Percentiles rank a stretch among this genome's conserved stretches.
These are phyloP conservation scores for Catunica adiposa DNA, from an alignment of 2,329 filamentous ascomycete species.

Conservation along the genomic window DNA sequence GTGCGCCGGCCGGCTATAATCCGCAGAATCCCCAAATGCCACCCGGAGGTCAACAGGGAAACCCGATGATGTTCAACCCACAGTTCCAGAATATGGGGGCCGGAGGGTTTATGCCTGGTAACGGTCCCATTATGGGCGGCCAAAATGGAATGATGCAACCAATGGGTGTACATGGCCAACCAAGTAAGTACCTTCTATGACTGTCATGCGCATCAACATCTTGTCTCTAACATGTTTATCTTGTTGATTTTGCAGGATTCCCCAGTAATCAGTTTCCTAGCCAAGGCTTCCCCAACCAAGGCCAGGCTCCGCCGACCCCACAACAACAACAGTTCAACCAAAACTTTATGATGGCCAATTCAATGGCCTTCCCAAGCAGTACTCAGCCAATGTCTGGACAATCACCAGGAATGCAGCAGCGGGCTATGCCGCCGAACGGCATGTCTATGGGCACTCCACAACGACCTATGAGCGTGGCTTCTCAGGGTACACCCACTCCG, in stretches of 20 bases:
- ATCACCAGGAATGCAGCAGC: conserved; percentile 41
- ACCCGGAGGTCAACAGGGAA: conserved; percentile 10
- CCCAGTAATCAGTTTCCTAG: conserved; percentile 9
- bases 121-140: conserved; percentile 37
- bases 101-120: conserved; percentile 33
- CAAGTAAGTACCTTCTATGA: background rate
- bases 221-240: background rate
- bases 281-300: conserved; percentile 6
- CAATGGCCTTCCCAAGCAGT: conserved; percentile 28
- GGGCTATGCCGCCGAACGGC: conserved; percentile 36
- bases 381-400: conserved; percentile 37
- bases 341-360: conserved; percentile 20
- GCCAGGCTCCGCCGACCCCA: conserved; percentile 8
- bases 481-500: conserved; percentile 24
- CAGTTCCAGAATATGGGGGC: conserved; percentile 26
- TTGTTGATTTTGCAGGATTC: conserved; percentile 5
- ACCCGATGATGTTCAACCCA: conserved; percentile 13
- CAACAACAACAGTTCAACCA: conserved; percentile 15
- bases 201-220: background rate
- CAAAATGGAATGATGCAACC: conserved; percentile 48
- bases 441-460: conserved; percentile 23
- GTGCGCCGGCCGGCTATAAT: conserved; percentile 10
- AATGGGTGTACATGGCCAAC: conserved; percentile 37
- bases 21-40: conserved; percentile 13
- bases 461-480: conserved; percentile 19